Base-by-base conservation (phyloP, 148 eudicot species). In the Oxyria digyna region DNA sequence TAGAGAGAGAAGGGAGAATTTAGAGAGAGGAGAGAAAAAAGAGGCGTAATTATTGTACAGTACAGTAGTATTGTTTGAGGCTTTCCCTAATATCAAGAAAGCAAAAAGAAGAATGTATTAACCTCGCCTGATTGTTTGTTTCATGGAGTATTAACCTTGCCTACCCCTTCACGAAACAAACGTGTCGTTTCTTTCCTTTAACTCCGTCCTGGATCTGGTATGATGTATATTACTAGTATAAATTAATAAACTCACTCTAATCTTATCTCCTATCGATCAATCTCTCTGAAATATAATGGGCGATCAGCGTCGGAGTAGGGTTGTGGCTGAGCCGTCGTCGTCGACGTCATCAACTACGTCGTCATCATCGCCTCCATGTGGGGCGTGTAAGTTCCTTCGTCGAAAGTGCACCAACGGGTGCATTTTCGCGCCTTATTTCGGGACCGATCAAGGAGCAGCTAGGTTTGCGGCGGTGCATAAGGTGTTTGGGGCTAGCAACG, bases 381-480 rank as follows among this genome's bases (percentile, higher is more conserved):
- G 89, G 6, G 89, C 89, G 3, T 85, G 89, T 72, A 85, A 85
- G 80, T 85, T 85, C 40, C 75, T 85, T 3, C 77, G 89, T 78
- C 80, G 89, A 68, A 85, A 82, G 81, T 85, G 89, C 64, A 71
- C 77, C 1, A 75, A 45, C 0, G 89, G 81, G 21, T 85, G 89
- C 65, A 76, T 85, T 9, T 85, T 85, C 63, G 86, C 89, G 67
- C 89, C 89, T 8, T 71, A 85, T 68, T 85, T 85, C 40, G 81
- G 82, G 63, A 64, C 82, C 10, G 89, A 85, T 74, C 86, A 85
- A 55, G 89, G 89, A 0, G 82, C 84, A 4, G 86, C 86, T 7
- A 72, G 82, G 69, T 85, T 85, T n/a, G 89, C 89, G 1, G 86
- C 89, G 0, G 89, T 85, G 18, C 89, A 85, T 31, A 85, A 85